These are phyloP conservation scores for Coniella vitis DNA, from an alignment of 2,329 filamentous ascomycete species.

Conservation along the genomic window DNA sequence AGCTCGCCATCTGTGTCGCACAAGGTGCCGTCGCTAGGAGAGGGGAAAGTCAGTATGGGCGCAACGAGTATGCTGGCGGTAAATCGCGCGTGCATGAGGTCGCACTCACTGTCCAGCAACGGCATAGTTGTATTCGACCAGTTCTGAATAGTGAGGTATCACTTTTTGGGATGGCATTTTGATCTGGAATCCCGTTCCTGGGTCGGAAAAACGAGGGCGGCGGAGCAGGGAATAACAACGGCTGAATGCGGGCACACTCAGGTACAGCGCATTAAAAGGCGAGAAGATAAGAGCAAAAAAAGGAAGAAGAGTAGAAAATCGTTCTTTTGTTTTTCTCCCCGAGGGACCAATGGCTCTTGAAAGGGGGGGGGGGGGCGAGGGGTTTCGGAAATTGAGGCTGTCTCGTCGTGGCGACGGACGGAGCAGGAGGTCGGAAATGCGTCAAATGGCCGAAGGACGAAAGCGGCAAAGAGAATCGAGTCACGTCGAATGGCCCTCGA, in stretches of 20 bases:
- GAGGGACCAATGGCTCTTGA: background rate
- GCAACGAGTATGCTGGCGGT: background rate
- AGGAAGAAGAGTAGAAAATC: background rate
- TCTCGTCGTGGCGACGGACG: constrained; percentile 9
- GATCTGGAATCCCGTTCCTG: constrained; percentile 15
- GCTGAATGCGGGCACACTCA: background rate
- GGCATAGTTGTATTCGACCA: constrained; percentile 65
- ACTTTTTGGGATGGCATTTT: constrained; percentile 21
- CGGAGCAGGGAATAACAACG: constrained; percentile 5
- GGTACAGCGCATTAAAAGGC: constrained; percentile 7
- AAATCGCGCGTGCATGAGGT: background rate
- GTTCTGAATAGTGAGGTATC: constrained; percentile 51
- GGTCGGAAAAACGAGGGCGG: constrained; percentile 3
- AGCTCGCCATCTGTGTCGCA: constrained; percentile 76
- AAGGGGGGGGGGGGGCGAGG: too few species aligned
- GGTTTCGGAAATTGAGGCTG: constrained; percentile 5
- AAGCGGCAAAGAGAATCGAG: background rate
- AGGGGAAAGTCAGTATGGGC: constrained; percentile 17
- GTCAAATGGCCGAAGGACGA: constrained; percentile 6
- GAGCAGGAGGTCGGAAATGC: constrained; percentile 3
- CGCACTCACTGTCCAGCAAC: constrained; percentile 74
- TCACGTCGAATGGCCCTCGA: background rate
- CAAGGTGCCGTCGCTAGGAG: constrained; percentile 74
- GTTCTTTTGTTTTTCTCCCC: too few species aligned
- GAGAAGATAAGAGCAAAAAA: background rate